Percentiles rank a stretch among this genome's conserved stretches.
Evolutionary conservation across 1,139 yeast genomes (phyloP).

Genomic region (Debaryomycetaceae sp.): DNA sequence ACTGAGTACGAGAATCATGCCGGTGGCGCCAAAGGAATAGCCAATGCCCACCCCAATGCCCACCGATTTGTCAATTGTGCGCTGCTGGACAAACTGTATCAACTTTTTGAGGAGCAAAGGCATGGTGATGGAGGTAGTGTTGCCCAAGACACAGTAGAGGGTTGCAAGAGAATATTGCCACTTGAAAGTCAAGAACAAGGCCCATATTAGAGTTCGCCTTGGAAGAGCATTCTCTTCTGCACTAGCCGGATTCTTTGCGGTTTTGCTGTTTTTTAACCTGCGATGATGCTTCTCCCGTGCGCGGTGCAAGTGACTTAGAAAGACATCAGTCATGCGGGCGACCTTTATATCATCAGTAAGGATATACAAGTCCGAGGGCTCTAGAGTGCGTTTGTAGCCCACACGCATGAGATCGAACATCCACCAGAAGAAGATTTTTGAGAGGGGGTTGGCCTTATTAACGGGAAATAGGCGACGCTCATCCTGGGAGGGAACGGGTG

Average conservation of each 20-base stretch:
- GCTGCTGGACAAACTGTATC: slow-evolving; percentile 28
- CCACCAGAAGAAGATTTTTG: slow-evolving; percentile 39
- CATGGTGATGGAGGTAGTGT: slow-evolving; percentile 10
- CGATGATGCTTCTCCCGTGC: slow-evolving; percentile 11
- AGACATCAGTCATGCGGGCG: slow-evolving; percentile 21
- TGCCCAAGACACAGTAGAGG: slow-evolving; percentile 10
- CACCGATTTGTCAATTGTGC: slow-evolving; percentile 12
- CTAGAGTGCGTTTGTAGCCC: slow-evolving; percentile 43
- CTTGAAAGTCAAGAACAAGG: slow-evolving; percentile 19
- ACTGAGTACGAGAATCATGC: slow-evolving; percentile 21
- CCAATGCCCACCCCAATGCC: slow-evolving; percentile 22
- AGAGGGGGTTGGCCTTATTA: slow-evolving; percentile 18
- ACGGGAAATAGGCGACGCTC: slow-evolving; percentile 32
- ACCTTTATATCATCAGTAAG: slow-evolving; percentile 28
- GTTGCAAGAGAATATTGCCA: slow-evolving; percentile 14
- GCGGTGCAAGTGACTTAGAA: slow-evolving; percentile 13
- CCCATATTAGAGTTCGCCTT: slow-evolving; percentile 7
- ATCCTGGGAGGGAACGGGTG: slow-evolving; percentile 25
- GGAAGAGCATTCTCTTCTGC: no score
- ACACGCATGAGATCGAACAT: slow-evolving; percentile 31
- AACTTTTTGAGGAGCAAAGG: slow-evolving; percentile 30
- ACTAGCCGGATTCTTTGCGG: slow-evolving; percentile 10
- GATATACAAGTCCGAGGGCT: slow-evolving; percentile 32
- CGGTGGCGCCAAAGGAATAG: slow-evolving; percentile 15
- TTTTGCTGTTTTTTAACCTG: no score